These are phyloP conservation scores for Penstemon newberryi DNA, from an alignment of 257 asterid species.

Conservation along the genomic window DNA sequence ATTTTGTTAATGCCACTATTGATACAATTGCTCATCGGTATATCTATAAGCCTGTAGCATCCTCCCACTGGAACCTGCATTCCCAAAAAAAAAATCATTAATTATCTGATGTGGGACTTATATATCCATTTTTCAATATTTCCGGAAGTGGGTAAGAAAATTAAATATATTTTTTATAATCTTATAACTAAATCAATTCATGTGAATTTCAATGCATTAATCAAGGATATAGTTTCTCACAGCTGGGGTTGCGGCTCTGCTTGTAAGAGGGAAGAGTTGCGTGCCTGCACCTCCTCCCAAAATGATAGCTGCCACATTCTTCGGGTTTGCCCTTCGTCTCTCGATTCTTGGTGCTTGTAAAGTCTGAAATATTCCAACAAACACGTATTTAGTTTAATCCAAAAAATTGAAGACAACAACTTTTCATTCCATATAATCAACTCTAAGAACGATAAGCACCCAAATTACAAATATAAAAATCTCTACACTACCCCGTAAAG, in stretches of 20 bases:
- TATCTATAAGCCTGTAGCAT: conserved; percentile 87
- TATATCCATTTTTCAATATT: no score
- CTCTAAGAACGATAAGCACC: neutral
- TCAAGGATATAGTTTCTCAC: conserved; percentile 50
- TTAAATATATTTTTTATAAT: neutral
- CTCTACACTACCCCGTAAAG: no score
- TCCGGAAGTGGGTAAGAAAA: no score
- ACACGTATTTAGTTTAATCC: conserved; percentile 20
- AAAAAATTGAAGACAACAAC: neutral
- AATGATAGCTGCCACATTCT: conserved; percentile 89
- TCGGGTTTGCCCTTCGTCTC: conserved; percentile 71
- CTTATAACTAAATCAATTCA: neutral
- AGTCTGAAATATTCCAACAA: conserved; percentile 48
- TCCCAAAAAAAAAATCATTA: no score
- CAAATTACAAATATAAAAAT: no score
- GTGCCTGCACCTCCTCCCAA: conserved; percentile 95
- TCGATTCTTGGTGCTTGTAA: conserved; percentile 49
- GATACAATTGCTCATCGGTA: conserved; percentile 97
- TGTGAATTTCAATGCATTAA: conserved; percentile 10
- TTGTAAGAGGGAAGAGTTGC: conserved; percentile 91
- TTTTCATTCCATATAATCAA: neutral
- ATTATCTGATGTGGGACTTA: no score
- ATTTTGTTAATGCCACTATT: conserved; percentile 93
- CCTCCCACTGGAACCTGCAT: conserved; percentile 93
- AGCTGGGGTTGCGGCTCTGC: conserved; percentile 93